A percentile compares a stretch with the other conserved stretches of the same genome.
These are phyloP conservation scores for Kodamaea sp. DNA, from an alignment of 1,139 yeast genomes.

Conservation along the genomic window DNA sequence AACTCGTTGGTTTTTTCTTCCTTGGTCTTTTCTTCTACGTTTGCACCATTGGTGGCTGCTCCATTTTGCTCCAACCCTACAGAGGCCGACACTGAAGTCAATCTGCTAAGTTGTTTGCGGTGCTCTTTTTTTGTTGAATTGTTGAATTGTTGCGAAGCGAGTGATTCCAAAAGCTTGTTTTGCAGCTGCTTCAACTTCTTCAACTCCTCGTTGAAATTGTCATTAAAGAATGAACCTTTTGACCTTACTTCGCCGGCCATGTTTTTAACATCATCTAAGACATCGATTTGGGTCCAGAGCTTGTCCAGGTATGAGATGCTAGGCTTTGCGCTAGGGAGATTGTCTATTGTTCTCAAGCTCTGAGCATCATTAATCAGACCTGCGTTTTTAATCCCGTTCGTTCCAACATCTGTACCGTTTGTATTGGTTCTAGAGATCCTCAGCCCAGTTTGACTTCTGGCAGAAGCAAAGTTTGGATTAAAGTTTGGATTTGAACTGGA, in stretches of 20 bases:
- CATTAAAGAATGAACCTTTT: constrained; percentile 63
- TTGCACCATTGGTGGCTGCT: constrained; percentile 1
- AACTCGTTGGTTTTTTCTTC: constrained; percentile 19
- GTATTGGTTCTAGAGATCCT: constrained; percentile 32
- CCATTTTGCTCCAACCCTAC: constrained; percentile 1
- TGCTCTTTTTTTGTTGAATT: constrained; percentile 12
- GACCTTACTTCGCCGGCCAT: constrained; percentile 58
- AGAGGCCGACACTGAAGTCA: constrained; percentile 6
- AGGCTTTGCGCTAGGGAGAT: constrained; percentile 50
- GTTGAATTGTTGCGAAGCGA: constrained; percentile 44
- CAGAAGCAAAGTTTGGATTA: background rate
- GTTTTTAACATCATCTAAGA: constrained; percentile 74
- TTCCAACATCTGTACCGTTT: constrained; percentile 19
- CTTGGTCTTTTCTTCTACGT: constrained; percentile 10
- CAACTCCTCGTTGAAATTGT: constrained; percentile 58
- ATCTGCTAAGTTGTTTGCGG: constrained; percentile 10
- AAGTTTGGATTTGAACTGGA: background rate
- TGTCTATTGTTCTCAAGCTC: constrained; percentile 43
- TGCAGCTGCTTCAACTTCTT: constrained; percentile 61
- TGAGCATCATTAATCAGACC: constrained; percentile 14
- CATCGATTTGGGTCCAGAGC: constrained; percentile 87
- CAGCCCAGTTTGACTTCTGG: constrained; percentile 14
- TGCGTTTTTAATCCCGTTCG: constrained; percentile 2
- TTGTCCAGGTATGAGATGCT: constrained; percentile 65
- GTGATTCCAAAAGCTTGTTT: constrained; percentile 55